Evolutionary conservation across 2,329 filamentous ascomycete species (phyloP), one percentile per base, ranked within the genome.

Genomic region (Botrytis fragariae): DNA sequence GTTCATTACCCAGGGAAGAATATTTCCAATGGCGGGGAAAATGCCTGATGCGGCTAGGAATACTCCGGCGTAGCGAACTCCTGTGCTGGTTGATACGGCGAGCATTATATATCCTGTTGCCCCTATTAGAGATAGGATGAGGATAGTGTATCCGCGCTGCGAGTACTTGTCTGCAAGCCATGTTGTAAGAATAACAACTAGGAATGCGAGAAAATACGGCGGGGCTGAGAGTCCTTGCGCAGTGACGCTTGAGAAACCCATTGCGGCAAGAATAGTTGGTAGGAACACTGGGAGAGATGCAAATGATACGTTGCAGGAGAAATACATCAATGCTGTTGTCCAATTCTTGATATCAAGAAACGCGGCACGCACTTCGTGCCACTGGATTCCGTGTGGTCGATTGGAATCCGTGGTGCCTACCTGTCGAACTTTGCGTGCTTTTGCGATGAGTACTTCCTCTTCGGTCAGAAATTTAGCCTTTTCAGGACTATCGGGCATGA

Each of bases 211-310:
- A 77, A 93, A 88, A 80, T 91, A 93, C 0, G 91, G 91, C 0
- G 91, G 91, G 0, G 91, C 91, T 0, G 90, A 91, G 12, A 94
- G 85, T 1, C 91, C 92, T 81, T 94, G 92, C 0, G 92, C 90
- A 74, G 90, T 84, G 74, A 93, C 86, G 20, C 86, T 83, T 0
- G 86, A 87, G 81, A 91, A 93, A 16, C 92, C 91, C 89, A 94
- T 92, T 71, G 87, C 84, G 62, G 85, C 81, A n/a, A 92, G 83
- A 76, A 92, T 90, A 1, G 88, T 87, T 0, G 90, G 90, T 2
- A 92, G 83, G 77, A 91, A 92, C 3, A 91, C 88, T 0, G 90
- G 88, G 5, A 92, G 83, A 3, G 87, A 90, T 9, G 88, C 87
- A 81, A 90, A 92, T 65, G 89, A 90, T 73, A 92, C 89, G 80